Conservation (phyloP, 2,329 filamentous ascomycete genomes). For the Hypoxylon sp. region DNA sequence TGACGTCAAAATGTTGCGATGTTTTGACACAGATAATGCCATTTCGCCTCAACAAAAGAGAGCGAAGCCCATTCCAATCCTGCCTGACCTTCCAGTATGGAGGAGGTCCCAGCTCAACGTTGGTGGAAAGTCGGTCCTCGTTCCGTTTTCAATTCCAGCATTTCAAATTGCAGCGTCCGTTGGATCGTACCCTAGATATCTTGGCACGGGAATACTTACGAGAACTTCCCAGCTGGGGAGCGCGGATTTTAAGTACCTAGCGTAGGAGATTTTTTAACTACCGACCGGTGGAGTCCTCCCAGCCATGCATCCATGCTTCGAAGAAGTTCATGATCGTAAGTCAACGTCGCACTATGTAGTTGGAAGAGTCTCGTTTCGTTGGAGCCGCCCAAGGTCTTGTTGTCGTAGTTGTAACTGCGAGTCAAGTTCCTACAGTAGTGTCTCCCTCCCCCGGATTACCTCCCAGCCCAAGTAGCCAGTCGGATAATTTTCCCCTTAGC, state of each 20-base stretch:
- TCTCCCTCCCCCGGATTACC: slow-evolving; percentile 12
- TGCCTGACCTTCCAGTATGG: slow-evolving; percentile 15
- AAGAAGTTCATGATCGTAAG: slow-evolving; percentile 22
- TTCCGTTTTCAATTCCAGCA: slow-evolving; percentile 44
- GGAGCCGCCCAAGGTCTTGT: slow-evolving; percentile 27
- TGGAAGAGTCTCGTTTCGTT: slow-evolving; percentile 18
- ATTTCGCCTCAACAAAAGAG: slow-evolving; percentile 17
- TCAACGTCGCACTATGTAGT: slow-evolving; percentile 23
- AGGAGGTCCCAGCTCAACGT: slow-evolving; percentile 15
- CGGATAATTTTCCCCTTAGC: slow-evolving; percentile 32
- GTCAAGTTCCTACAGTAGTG: slow-evolving; percentile 28
- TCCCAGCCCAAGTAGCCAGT: slow-evolving; percentile 28
- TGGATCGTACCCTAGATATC: slow-evolving; percentile 42
- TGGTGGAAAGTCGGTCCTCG: slow-evolving; percentile 48
- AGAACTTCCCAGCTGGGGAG: slow-evolving; percentile 40
- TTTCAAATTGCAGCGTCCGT: slow-evolving; percentile 41
- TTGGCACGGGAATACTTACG: slow-evolving; percentile 44
- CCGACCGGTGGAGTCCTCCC: slow-evolving; percentile 34
- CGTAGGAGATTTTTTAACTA: slow-evolving; percentile 32
- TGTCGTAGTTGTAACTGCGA: slow-evolving; percentile 27
- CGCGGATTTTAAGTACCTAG: slow-evolving; percentile 24
- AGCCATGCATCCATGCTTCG: slow-evolving; percentile 17
- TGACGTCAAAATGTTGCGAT: slow-evolving; percentile 2
- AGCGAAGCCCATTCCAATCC: slow-evolving; percentile 7
- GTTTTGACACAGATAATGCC: slow-evolving; percentile 17